Percentiles rank a stretch among this genome's conserved stretches.
Evolutionary conservation across 345 rosid genomes (phyloP).

Genomic region (Gossypium ekmanianum): DNA sequence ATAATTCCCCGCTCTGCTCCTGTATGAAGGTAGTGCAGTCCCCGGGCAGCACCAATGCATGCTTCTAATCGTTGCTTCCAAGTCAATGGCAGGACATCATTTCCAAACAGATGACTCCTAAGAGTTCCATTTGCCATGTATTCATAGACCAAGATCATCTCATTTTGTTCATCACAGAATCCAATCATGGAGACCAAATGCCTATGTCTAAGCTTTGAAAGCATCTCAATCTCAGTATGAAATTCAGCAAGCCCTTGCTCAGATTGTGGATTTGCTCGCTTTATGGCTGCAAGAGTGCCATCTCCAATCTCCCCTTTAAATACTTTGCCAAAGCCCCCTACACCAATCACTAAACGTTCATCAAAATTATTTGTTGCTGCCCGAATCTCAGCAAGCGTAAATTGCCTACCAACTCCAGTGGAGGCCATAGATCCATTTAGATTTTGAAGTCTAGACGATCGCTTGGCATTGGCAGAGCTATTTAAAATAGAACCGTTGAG

Average conservation of each 20-base stretch:
- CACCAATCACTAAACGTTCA: conserved; percentile 69
- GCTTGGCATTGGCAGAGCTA: conserved; percentile 54
- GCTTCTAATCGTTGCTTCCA: conserved; percentile 84
- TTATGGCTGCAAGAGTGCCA: conserved; percentile 70
- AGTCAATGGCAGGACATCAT: conserved; percentile 58
- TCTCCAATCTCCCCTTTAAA: conserved; percentile 78
- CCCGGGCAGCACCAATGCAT: conserved; percentile 80
- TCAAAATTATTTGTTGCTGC: conserved; percentile 77
- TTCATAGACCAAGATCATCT: conserved; percentile 94
- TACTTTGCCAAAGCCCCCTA: conserved; percentile 90
- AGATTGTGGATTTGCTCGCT: conserved; percentile 85
- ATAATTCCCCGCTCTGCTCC: conserved; percentile 86
- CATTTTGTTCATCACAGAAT: conserved; percentile 79
- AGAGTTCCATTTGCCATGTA: conserved; percentile 88
- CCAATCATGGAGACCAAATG: conserved; percentile 89
- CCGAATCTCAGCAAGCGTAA: conserved; percentile 68
- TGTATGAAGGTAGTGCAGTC: conserved; percentile 92
- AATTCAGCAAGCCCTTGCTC: conserved; percentile 86
- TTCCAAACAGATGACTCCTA: conserved; percentile 79
- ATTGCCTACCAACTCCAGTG: conserved; percentile 52
- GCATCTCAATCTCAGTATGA: conserved; percentile 89
- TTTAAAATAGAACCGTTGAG: conserved; percentile 40
- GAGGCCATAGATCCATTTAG: conserved; percentile 34
- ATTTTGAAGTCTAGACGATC: conserved; percentile 34
- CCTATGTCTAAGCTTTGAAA: conserved; percentile 79